Evolutionary conservation across 2,329 filamentous ascomycete species (phyloP), one percentile per base, ranked within the genome.

Genomic region (Xylaria sp.): DNA sequence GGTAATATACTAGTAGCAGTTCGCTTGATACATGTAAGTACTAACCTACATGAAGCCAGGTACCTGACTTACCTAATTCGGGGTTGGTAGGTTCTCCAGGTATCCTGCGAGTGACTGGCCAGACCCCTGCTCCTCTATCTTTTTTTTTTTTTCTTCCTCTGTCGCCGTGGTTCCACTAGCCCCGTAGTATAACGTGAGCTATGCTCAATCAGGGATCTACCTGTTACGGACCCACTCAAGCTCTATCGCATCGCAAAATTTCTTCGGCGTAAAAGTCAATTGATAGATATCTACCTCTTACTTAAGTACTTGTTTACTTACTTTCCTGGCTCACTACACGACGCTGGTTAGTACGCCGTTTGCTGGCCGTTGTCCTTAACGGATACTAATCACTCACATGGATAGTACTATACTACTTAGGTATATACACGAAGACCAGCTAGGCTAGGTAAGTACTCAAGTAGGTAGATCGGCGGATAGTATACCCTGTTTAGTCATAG

Each of bases 201-300:
- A 64, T 31, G 9, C 44, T 44, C 44, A 13, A 65, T 59, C 46
- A 59, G 54, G 62, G 46, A 59, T 44, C 31, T 57, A 65, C 34
- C 20, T 50, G 31, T 13, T 23, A 41, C 46, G 28, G 55, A 31
- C 37, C 39, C 60, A 60, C 54, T 20, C 44, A 23, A 60, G 41
- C 37, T 58, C 52, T 58, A 55, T 48, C 55, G 23, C 54, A 63
- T 41, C 39, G 46, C 46, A 48, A n/a, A 48, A 59, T 55, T 67
- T 67, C 54, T 59, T 64, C 60, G 55, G 60, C 48, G 48, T 46
- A 46, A 37, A 18, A 37, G 34, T 52, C 50, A 12, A 28, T 60
- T 66, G 51, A 63, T 44, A 37, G 31, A 31, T 62, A 28, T 6
- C 28, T 28, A 28, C 28, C 28, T 28, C 28, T 28, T 28, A 28